Evolutionary conservation across 345 rosid genomes (phyloP), one percentile per base, ranked within the genome.

Genomic region (Populus tremula): DNA sequence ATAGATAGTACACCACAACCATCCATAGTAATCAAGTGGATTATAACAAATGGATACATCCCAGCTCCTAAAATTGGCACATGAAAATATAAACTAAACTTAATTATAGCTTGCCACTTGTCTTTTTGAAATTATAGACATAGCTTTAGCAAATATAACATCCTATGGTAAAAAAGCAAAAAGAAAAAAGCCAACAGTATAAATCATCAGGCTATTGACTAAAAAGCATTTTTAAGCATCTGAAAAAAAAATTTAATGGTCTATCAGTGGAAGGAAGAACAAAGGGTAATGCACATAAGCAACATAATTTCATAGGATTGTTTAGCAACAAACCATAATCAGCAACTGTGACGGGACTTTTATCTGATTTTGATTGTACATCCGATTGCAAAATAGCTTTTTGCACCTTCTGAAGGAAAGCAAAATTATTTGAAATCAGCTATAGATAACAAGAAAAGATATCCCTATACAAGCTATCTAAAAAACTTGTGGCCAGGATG

Each of bases 271-370:
- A 38, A 61, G 38, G 50, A 43, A 61, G 1, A 71, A 74, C 41
- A 33, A 41, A 35, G 17, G 35, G 38, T 2, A n/a, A 7, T 20
- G 68, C 8, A 39, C n/a, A 43, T 39, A 70, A 33, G 64, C 17
- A 49, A 76, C 7, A 14, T 6, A 8, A 66, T 7, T 74, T 8
- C 47, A 33, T 16, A 80, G 17, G 49, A 72, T 74, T 43, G 67
- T 61, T 75, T 72, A 54, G 69, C 23, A 50, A 76, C 87, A 83
- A 77, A 96, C 99, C 98, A 79, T 93, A 93, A 90, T 96, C 98
- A 77, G 99, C 99, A 35, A 96, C 94, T 2, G 99, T 93, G 70
- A 93, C 98, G 33, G 99, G 99, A 81, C 92, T 96, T 83, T 79
- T 88, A 85, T 93, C 97, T 10, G 89, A 89, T 84, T 96, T 96